Percentiles rank a stretch among this genome's conserved stretches.
Evolutionary conservation across 306 rosid genomes (phyloP).

Genomic region (Acacia crassicarpa): DNA sequence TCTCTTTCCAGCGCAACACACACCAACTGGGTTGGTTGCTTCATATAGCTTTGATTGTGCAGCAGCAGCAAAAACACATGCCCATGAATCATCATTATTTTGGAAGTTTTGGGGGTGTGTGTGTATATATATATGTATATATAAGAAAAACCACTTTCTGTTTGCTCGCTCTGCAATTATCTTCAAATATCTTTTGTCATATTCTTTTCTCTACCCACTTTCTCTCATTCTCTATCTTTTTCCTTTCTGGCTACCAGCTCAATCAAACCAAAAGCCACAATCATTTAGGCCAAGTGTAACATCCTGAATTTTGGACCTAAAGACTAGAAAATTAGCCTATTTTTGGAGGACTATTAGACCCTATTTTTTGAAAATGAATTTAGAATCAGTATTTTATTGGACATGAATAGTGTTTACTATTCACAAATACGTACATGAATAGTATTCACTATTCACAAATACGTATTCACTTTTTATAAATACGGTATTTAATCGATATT

Average conservation of each 20-base stretch:
- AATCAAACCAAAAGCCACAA: constrained; percentile 17
- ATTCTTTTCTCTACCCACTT: constrained; percentile 16
- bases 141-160: constrained; percentile 25
- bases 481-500: no score
- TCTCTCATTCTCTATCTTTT: constrained; percentile 14
- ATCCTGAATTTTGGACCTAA: no score
- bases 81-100: constrained; percentile 33
- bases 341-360: no score
- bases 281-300: neutral
- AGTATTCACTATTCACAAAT: no score
- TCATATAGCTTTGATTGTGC: constrained; percentile 33
- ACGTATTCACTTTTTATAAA: no score
- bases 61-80: constrained; percentile 41
- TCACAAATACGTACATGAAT: no score
- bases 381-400: no score
- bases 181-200: constrained; percentile 33
- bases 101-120: constrained; percentile 6
- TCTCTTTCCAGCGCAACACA: constrained; percentile 76
- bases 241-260: constrained; percentile 41
- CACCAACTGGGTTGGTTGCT: constrained; percentile 44
- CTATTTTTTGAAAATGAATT: no score
- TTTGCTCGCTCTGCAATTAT: constrained; percentile 23
- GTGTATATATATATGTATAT: no score
- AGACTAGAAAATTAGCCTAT: no score
- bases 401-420: no score